These are phyloP conservation scores for Lactuca saligna DNA, from an alignment of 129 eudicot genomes.

Conservation along the genomic window DNA sequence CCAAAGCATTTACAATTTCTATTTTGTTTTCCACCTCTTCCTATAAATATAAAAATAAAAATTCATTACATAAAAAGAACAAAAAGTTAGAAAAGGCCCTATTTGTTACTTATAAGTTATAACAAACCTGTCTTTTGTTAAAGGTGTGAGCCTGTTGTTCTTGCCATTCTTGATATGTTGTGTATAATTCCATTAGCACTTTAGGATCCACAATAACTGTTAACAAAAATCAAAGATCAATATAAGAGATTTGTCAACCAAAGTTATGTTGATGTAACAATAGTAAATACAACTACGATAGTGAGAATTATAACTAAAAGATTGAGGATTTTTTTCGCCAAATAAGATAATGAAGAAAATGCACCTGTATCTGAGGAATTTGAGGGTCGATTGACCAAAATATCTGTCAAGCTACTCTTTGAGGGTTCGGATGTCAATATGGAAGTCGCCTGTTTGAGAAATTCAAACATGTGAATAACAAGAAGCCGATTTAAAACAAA, in stretches of 20 bases:
- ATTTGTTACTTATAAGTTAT: not conserved
- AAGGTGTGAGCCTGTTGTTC: slow-evolving; percentile 69
- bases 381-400: slow-evolving; percentile 65
- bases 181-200: slow-evolving; percentile 70
- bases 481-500: slow-evolving; percentile 18
- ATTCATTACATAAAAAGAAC: too few relatives aligned
- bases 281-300: too few relatives aligned
- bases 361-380: slow-evolving; percentile 57
- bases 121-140: slow-evolving; percentile 62
- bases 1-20: slow-evolving; percentile 91
- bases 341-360: not conserved
- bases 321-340: not conserved
- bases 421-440: slow-evolving; percentile 58
- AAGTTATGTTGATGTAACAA: too few relatives aligned
- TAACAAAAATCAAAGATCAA: slow-evolving; percentile 18
- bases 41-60: slow-evolving; percentile 35
- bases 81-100: too few relatives aligned
- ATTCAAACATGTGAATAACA: slow-evolving; percentile 19
- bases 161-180: slow-evolving; percentile 81
- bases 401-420: slow-evolving; percentile 76
- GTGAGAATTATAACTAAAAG: not conserved
- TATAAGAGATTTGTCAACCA: slow-evolving; percentile 6
- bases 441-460: slow-evolving; percentile 60
- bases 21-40: slow-evolving; percentile 89
- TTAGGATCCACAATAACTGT: slow-evolving; percentile 72